phyloP scores from a whole-genome alignment of 306 rosid genomes.

The Dryas octopetala region DNA sequence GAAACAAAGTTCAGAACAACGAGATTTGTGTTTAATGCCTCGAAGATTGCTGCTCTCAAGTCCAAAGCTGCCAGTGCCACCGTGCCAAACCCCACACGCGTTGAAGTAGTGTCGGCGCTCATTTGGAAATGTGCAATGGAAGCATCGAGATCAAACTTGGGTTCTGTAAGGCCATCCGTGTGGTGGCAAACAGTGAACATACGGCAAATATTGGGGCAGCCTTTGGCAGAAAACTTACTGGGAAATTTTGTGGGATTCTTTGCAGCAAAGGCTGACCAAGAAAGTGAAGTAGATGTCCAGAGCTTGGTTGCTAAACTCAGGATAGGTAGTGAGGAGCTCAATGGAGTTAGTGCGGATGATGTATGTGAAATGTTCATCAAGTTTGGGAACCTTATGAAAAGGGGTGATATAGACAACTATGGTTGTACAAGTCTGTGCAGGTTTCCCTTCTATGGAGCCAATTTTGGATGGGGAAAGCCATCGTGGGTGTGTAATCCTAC shows the following conservation, averaged over 20 bases:
- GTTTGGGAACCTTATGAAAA: not conserved
- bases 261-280: conserved; percentile 14
- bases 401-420: not conserved
- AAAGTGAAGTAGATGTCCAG: not conserved
- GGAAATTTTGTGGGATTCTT: conserved; percentile 44
- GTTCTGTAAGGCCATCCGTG: conserved; percentile 18
- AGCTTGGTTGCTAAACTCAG: not conserved
- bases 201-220: conserved; percentile 26
- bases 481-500: not conserved
- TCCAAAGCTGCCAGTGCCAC: no score
- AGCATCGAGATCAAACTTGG: conserved; percentile 19
- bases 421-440: conserved; percentile 5
- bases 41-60: no score
- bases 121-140: not conserved
- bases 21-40: no score
- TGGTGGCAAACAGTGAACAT: conserved; percentile 37
- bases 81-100: no score
- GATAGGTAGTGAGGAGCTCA: not conserved
- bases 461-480: conserved; percentile 14
- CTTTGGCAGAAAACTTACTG: conserved; percentile 19
- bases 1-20: no score
- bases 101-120: no score
- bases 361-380: not conserved
- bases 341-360: not conserved
- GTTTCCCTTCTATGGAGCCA: not conserved